Base-by-base conservation (phyloP, 768 basidiomycete species). In the Hysterangium stoloniferum region DNA sequence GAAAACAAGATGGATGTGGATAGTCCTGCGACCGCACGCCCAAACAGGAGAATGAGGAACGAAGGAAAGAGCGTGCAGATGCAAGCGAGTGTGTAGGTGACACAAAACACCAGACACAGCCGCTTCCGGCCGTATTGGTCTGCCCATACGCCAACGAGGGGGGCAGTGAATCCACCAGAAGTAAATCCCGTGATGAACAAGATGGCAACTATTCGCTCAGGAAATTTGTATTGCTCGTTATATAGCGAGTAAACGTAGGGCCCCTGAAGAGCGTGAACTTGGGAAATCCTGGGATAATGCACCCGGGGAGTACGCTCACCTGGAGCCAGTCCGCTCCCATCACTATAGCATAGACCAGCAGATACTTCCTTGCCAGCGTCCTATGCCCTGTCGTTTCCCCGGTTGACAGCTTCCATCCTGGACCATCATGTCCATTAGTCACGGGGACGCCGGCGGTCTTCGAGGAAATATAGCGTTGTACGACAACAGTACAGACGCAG, bases 181-280 rank as follows among this genome's bases (percentile, higher is more conserved):
- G 82, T 57, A 61, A 86, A 88, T 1, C 86, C 86, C 0, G 80
- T 82, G n/a, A 88, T 82, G 58, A 87, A 88, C 44, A 88, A 69
- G 29, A 82, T 58, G 1, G 85, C 84, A 4, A 88, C 82, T 20
- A 76, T 62, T 29, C 79, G 66, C 61, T 84, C 83, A 0, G 81
- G 67, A 59, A 80, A 78, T 8, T 59, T 64, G 54, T 85, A 84
- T 58, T 86, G 81, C 36, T 84, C 82, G 40, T 71, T 70, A 61
- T 86, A 88, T 0, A 87, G 66, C 13, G 84, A 83, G 57, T 86
- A 88, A 0, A 87, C 71, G 58, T 87, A 87, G 13, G 86, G 86
- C 0, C 86, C 86, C 62, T 87, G 84, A 12, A 87, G 69, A 84
- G 85, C 86, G 63, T 87, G 84, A 37, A 33, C 38, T 29, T 8